phyloP scores from a whole-genome alignment of 306 rosid genomes.

The Rubus parviflorus region DNA sequence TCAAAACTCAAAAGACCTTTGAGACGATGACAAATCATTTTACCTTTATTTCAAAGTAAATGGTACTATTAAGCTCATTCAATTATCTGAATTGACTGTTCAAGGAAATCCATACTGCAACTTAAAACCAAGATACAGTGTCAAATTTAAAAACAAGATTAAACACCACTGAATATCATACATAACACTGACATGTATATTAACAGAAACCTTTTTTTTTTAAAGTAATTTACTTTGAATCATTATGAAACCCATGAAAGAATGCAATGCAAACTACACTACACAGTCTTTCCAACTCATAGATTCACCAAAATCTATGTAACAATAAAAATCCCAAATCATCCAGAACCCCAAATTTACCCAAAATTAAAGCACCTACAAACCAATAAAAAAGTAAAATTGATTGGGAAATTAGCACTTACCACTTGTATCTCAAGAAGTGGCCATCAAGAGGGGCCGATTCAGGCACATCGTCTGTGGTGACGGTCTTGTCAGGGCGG shows the following conservation, averaged over 20 bases:
- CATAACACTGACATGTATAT: neutral
- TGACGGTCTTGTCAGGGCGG: slow-evolving; percentile 51
- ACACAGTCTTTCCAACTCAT: neutral
- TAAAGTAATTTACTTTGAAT: neutral
- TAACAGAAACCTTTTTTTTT: neutral
- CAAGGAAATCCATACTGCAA: neutral
- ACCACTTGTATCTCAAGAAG: slow-evolving; percentile 92
- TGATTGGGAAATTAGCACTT: slow-evolving; percentile 22
- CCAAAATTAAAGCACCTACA: neutral
- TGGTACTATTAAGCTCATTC: neutral
- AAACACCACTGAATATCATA: neutral
- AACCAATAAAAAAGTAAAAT: neutral
- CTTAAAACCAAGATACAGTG: too few relatives aligned
- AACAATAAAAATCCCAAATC: neutral
- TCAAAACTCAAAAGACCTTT: neutral
- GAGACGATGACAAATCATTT: neutral
- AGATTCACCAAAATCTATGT: neutral
- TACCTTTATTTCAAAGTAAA: neutral
- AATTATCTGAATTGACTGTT: neutral
- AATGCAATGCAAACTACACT: neutral
- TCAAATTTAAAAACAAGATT: neutral
- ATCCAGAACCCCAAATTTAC: neutral
- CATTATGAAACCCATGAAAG: neutral
- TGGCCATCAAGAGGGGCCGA: slow-evolving; percentile 73
- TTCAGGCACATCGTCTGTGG: slow-evolving; percentile 81